These are phyloP conservation scores for Yamadazyma dendronema DNA, from an alignment of 1,139 yeast genomes.

Conservation along the genomic window DNA sequence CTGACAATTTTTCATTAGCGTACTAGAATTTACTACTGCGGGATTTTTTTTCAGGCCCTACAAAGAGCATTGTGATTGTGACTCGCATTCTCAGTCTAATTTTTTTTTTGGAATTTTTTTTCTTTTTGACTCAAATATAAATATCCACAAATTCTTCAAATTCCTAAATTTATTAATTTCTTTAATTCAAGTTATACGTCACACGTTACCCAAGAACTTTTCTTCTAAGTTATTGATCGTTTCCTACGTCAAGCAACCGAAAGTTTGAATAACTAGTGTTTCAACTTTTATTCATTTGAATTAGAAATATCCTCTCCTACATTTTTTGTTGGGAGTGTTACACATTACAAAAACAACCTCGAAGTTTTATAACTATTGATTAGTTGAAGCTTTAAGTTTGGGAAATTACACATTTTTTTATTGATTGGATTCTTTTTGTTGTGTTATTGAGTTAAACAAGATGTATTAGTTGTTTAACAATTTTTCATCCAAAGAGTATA, in stretches of 20 bases:
- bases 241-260: background rate
- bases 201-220: background rate
- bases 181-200: constrained; percentile 1
- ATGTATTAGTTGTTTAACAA: background rate
- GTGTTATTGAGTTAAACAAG: background rate
- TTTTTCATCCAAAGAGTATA: background rate
- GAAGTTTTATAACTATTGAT: background rate
- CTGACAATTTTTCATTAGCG: background rate
- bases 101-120: background rate
- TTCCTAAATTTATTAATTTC: constrained; percentile 1
- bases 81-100: constrained; percentile 3
- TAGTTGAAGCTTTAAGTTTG: background rate
- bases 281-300: background rate
- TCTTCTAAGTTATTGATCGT: background rate
- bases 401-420: background rate
- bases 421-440: background rate
- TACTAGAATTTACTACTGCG: constrained; percentile 7
- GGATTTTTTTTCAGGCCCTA: constrained; percentile 5
- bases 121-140: constrained; percentile 3
- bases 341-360: background rate
- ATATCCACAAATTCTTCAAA: constrained; percentile 5
- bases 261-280: background rate
- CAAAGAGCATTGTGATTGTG: background rate
- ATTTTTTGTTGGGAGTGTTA: background rate
- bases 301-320: background rate